Evolutionary conservation across 192 early-diverging fungal genomes (phyloP), one percentile per base, ranked within the genome.

Genomic region (Coemansia sp.): DNA sequence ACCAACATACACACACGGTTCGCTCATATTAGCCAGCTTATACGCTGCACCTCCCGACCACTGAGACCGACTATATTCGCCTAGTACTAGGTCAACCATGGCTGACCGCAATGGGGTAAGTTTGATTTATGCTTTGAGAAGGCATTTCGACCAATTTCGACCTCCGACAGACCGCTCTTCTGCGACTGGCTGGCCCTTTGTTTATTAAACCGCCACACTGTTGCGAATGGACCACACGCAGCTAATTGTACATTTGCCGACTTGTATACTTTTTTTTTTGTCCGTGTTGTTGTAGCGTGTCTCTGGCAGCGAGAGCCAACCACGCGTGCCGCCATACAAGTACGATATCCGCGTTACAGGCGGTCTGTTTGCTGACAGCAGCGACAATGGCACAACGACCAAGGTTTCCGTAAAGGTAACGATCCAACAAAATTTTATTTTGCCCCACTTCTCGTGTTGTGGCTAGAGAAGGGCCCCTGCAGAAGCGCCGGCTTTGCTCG

Each of bases 331-430:
- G 46, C 84, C 84, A 40, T 86, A 76, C 70, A 82, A 81, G 58
- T 86, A 86, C 53, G 84, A 86, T 57, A 86, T 86, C 39, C 84
- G 80, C 44, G 84, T 86, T 33, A 76, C 77, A 0, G 84, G 84
- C 60, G 84, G 79, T 60, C 67, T 86, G 24, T 86, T 76, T 57
- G 63, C 58, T 27, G 62, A 77, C 67, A 49, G 66, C 46, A 55
- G 60, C 16, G 77, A 86, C 62, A 65, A 72, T 44, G 58, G 58
- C 62, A 64, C 78, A 10, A 62, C 78, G 34, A 86, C 84, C 71
- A 80, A 78, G 39, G 84, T 86, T 15, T 86, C 84, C 18, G 84
- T 86, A 31, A 86, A 86, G 75, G 80, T 86, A 75, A 73, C 66
- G 47, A 55, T 65, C 47, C 40, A 16, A 52, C 1, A 44, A 44